These are phyloP conservation scores for Paxillus ammoniavirescens DNA, from an alignment of 768 basidiomycete genomes.

Conservation along the genomic window DNA sequence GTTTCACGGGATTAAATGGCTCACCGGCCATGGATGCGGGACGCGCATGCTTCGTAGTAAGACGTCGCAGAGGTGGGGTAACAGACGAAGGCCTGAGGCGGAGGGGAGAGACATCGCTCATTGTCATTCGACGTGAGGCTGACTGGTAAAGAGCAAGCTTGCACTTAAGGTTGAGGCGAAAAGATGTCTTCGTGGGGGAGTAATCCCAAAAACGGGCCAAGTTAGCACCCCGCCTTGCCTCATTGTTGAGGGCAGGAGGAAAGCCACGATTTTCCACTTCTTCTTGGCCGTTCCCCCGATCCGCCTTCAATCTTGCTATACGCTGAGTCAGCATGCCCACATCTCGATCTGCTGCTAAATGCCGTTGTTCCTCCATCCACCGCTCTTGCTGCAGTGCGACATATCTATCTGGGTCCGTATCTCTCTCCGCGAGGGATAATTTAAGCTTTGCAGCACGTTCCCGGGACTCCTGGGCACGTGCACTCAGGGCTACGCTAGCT, in stretches of 20 bases:
- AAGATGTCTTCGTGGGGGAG: constrained; percentile 33
- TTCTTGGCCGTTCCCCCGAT: constrained; percentile 17
- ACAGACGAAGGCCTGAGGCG: constrained; percentile 31
- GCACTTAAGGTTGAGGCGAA: constrained; percentile 33
- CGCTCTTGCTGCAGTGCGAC: constrained; percentile 43
- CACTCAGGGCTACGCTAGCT: constrained; percentile 41
- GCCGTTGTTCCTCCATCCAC: constrained; percentile 51
- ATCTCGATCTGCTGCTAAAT: constrained; percentile 36
- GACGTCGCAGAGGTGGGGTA: constrained; percentile 25
- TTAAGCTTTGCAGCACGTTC: constrained; percentile 42
- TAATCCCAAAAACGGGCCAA: constrained; percentile 37
- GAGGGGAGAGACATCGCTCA: constrained; percentile 35
- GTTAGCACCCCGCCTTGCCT: constrained; percentile 34
- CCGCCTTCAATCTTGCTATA: constrained; percentile 30
- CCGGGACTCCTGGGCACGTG: constrained; percentile 45
- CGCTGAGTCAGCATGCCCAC: constrained; percentile 36
- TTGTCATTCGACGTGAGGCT: constrained; percentile 34
- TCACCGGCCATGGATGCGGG: constrained; percentile 27
- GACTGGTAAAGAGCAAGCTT: constrained; percentile 26
- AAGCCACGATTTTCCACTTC: constrained; percentile 16
- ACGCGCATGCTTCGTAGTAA: constrained; percentile 26
- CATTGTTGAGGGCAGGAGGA: constrained; percentile 18
- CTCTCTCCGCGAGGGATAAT: constrained; percentile 36
- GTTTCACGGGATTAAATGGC: constrained; percentile 28
- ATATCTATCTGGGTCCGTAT: constrained; percentile 37